Conservation (phyloP, 140 eudicot species). For the Senecio squalidus region DNA sequence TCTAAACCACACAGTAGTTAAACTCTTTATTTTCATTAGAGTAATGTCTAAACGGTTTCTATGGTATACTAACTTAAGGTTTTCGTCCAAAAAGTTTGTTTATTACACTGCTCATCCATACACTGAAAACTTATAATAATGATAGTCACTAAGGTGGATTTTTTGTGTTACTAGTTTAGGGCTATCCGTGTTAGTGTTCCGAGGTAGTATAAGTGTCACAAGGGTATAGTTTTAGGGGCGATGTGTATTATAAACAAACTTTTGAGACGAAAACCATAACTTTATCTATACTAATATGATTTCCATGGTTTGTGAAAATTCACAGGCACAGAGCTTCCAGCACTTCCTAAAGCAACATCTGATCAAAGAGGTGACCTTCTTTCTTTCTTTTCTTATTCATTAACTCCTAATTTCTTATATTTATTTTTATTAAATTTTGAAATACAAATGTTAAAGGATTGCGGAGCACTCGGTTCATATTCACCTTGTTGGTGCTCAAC, state of each 20-base stretch:
- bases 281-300: background rate
- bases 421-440: conserved; percentile 1
- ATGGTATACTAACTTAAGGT: background rate
- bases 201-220: too few species aligned
- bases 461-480: conserved; percentile 12
- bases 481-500: conserved; percentile 26
- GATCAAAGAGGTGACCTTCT: conserved; percentile 40
- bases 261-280: too few species aligned
- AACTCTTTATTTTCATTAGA: background rate
- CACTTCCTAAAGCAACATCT: conserved; percentile 61
- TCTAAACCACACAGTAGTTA: too few species aligned
- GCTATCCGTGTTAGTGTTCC: too few species aligned
- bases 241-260: too few species aligned
- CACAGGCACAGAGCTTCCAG: conserved; percentile 45
- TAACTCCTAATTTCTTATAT: background rate
- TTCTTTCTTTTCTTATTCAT: background rate
- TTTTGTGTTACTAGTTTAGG: too few species aligned
- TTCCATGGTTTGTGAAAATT: conserved; percentile 5
- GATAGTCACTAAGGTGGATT: too few species aligned
- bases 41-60: background rate
- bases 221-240: too few species aligned
- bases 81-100: too few species aligned
- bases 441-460: conserved; percentile 5
- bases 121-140: too few species aligned
- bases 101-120: too few species aligned